A percentile compares a stretch with the other conserved stretches of the same genome.
Conservation (phyloP, 805 yeast genomes). For the Hyphopichia homilentoma region DNA sequence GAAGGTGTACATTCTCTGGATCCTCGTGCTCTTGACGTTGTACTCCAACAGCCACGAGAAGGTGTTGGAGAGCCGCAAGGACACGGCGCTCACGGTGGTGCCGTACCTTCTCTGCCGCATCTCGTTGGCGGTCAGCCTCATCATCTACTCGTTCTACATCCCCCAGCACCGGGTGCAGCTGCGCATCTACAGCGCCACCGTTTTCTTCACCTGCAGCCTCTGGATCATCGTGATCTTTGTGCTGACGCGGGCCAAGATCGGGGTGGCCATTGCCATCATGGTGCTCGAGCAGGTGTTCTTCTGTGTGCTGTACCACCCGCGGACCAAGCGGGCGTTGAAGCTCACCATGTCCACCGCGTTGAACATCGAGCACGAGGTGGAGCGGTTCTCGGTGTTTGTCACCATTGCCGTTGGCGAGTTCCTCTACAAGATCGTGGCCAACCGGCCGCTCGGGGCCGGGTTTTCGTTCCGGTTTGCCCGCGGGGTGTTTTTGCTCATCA, state of each 20-base stretch:
- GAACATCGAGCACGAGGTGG: constrained; percentile 66
- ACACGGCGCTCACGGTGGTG: constrained; percentile 43
- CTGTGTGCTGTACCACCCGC: constrained; percentile 44
- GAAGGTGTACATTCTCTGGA: constrained; percentile 50
- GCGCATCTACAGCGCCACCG: constrained; percentile 31
- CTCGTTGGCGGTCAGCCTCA: constrained; percentile 28
- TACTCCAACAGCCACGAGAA: constrained; percentile 47
- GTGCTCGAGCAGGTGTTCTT: constrained; percentile 39
- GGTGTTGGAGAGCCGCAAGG: constrained; percentile 31
- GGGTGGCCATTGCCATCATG: constrained; percentile 38
- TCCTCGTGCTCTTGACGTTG: constrained; percentile 44
- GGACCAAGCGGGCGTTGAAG: constrained; percentile 38
- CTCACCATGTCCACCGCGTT: constrained; percentile 53
- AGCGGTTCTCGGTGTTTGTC: constrained; percentile 53
- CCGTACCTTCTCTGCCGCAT: constrained; percentile 47
- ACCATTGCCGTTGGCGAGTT: constrained; percentile 67
- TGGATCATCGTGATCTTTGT: constrained; percentile 56
- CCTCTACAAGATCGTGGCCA: constrained; percentile 49
- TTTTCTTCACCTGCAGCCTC: constrained; percentile 32
- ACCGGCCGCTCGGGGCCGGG: constrained; percentile 46
- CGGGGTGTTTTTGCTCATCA: constrained; percentile 44
- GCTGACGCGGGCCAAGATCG: constrained; percentile 42
- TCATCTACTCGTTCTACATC: constrained; percentile 43
- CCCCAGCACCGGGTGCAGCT: constrained; percentile 51
- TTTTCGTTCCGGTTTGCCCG: constrained; percentile 42